Evolutionary conservation across 1,139 yeast genomes (phyloP).

Genomic region (Taiozyma sp.): DNA sequence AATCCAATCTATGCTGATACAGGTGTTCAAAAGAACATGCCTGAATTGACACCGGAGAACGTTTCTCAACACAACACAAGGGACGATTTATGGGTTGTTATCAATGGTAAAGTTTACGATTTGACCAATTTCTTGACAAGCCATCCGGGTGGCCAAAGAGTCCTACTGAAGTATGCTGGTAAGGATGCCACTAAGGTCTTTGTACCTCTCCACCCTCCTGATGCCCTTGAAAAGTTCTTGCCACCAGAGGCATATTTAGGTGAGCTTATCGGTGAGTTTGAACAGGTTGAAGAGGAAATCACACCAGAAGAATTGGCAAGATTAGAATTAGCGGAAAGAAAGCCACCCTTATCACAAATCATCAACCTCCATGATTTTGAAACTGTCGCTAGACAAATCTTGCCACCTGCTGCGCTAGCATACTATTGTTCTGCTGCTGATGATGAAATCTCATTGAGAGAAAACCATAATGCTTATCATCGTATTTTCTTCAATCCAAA

Average conservation of each 20-base stretch:
- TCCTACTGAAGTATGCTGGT: slow-evolving; percentile 77
- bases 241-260: slow-evolving; percentile 42
- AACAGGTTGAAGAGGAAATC: slow-evolving; percentile 26
- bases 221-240: slow-evolving; percentile 55
- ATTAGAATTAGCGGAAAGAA: slow-evolving; percentile 33
- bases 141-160: slow-evolving; percentile 87
- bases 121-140: slow-evolving; percentile 68
- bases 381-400: slow-evolving; percentile 68
- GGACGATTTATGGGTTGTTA: slow-evolving; percentile 85
- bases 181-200: slow-evolving; percentile 87
- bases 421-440: slow-evolving; percentile 90
- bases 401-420: slow-evolving; percentile 83
- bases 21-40: neutral
- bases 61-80: slow-evolving; percentile 52
- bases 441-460: slow-evolving; percentile 85
- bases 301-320: slow-evolving; percentile 31
- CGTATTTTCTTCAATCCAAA: slow-evolving; percentile 81
- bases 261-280: slow-evolving; percentile 34
- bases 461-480: slow-evolving; percentile 85
- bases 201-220: slow-evolving; percentile 82
- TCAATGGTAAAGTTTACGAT: slow-evolving; percentile 80
- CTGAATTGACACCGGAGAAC: slow-evolving; percentile 33
- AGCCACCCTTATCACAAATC: slow-evolving; percentile 64
- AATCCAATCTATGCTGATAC: slow-evolving; percentile 1
- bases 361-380: slow-evolving; percentile 80